These are phyloP conservation scores for Amanita thiersii DNA, from an alignment of 768 basidiomycete genomes.

Conservation along the genomic window DNA sequence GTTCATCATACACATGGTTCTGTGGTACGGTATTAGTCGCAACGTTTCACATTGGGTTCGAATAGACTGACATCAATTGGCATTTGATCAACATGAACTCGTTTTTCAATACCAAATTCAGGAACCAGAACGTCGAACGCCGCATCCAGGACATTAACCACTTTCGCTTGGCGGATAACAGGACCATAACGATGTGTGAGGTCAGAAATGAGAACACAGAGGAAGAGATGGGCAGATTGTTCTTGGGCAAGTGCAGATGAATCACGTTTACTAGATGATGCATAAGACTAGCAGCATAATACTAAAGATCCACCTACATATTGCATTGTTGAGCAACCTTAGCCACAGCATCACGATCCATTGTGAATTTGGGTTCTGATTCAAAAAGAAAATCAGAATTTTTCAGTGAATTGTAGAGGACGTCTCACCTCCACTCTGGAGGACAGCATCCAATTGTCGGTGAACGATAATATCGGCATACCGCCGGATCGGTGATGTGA, in stretches of 20 bases:
- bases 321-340: conserved; percentile 98
- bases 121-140: conserved; percentile 95
- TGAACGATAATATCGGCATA: conserved; percentile 95
- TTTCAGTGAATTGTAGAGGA: neutral
- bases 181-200: conserved; percentile 93
- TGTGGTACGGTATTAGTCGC: too few species aligned
- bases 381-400: conserved; percentile 9
- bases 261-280: conserved; percentile 65
- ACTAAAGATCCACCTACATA: conserved; percentile 47
- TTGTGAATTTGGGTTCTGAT: conserved; percentile 85
- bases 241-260: conserved; percentile 91
- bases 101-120: conserved; percentile 98
- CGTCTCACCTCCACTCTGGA: conserved; percentile 58
- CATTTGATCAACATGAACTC: conserved; percentile 98
- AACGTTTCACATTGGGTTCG: conserved; percentile 1
- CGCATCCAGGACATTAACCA: conserved; percentile 93
- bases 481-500: conserved; percentile 87
- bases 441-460: conserved; percentile 87
- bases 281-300: conserved; percentile 5
- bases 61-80: conserved; percentile 75
- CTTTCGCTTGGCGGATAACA: conserved; percentile 90
- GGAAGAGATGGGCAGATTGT: conserved; percentile 91
- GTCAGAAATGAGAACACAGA: conserved; percentile 91
- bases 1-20: conserved; percentile 97
- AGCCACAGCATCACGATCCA: conserved; percentile 97